These are phyloP conservation scores for Yarrowia deformans DNA, from an alignment of 805 yeast species.

Conservation along the genomic window DNA sequence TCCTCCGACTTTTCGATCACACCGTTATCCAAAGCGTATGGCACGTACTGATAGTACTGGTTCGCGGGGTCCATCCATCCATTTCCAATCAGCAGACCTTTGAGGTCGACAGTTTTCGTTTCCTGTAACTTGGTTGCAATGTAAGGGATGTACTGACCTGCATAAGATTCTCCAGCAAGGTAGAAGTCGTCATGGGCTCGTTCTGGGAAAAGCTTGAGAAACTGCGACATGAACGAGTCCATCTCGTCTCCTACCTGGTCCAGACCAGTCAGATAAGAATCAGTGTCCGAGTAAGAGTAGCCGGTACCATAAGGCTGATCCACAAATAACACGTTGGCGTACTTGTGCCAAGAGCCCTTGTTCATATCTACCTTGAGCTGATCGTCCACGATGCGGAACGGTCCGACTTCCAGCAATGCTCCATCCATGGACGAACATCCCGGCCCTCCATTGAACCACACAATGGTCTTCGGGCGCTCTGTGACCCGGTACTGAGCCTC, in stretches of 20 bases:
- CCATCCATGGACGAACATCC: constrained; percentile 99
- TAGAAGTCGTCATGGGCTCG: constrained; percentile 68
- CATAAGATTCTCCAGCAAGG: constrained; percentile 94
- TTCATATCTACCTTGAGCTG: constrained; percentile 58
- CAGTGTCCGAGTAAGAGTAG: constrained; percentile 66
- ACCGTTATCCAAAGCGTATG: constrained; percentile 68
- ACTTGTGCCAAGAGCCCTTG: constrained; percentile 82
- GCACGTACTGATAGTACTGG: constrained; percentile 82
- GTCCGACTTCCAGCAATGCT: constrained; percentile 90
- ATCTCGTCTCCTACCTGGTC: constrained; percentile 67
- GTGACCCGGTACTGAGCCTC: constrained; percentile 48
- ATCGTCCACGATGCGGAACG: constrained; percentile 66
- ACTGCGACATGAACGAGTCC: constrained; percentile 67
- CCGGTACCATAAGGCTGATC: constrained; percentile 98
- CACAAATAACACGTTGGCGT: constrained; percentile 79
- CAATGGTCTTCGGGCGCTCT: constrained; percentile 56
- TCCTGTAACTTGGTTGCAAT: constrained; percentile 66
- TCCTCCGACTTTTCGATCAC: constrained; percentile 54
- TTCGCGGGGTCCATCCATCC: constrained; percentile 93
- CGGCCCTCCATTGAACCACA: constrained; percentile 98
- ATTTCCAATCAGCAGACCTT: constrained; percentile 82
- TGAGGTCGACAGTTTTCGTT: constrained; percentile 54
- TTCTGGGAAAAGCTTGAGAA: constrained; percentile 75
- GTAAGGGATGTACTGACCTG: constrained; percentile 95
- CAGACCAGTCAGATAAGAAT: constrained; percentile 52